Percentiles rank a stretch among this genome's conserved stretches.
These are phyloP conservation scores for Xylaria sp. DNA, from an alignment of 2,329 filamentous ascomycete species.

Conservation along the genomic window DNA sequence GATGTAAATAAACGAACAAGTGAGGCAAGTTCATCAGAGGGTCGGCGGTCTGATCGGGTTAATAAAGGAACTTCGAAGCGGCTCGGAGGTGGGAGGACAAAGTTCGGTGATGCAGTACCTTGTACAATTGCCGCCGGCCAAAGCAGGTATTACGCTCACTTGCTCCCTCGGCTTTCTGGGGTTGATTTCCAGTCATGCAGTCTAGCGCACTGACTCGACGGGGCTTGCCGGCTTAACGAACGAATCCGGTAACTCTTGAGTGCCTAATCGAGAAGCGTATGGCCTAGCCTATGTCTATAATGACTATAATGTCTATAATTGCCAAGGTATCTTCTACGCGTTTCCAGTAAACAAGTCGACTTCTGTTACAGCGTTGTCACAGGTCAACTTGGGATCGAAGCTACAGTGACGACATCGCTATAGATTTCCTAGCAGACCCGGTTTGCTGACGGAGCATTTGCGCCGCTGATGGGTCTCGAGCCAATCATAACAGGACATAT, in stretches of 20 bases:
- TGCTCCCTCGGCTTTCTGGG: constrained; percentile 8
- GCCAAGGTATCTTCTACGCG: neutral
- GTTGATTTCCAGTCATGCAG: neutral
- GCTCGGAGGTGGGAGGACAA: constrained; percentile 17
- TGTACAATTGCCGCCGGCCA: neutral
- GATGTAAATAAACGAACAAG: constrained; percentile 2
- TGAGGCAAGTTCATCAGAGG: neutral
- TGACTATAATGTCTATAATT: neutral
- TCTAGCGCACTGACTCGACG: neutral
- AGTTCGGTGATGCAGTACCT: constrained; percentile 16
- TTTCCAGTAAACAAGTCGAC: neutral
- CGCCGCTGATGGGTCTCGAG: neutral
- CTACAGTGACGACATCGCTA: constrained; percentile 33
- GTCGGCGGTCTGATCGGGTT: constrained; percentile 10
- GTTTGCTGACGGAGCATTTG: constrained; percentile 34
- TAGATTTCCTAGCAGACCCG: neutral
- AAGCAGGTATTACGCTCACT: constrained; percentile 22
- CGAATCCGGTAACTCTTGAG: constrained; percentile 3
- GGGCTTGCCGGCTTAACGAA: neutral
- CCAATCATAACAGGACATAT: constrained; percentile 22
- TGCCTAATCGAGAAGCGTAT: constrained; percentile 1
- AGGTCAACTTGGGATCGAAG: constrained; percentile 6
- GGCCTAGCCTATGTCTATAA: neutral
- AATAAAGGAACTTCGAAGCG: constrained; percentile 39
- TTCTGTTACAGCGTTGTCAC: neutral